Evolutionary conservation across 306 rosid genomes (phyloP).

Genomic region (Sicyos edulis): DNA sequence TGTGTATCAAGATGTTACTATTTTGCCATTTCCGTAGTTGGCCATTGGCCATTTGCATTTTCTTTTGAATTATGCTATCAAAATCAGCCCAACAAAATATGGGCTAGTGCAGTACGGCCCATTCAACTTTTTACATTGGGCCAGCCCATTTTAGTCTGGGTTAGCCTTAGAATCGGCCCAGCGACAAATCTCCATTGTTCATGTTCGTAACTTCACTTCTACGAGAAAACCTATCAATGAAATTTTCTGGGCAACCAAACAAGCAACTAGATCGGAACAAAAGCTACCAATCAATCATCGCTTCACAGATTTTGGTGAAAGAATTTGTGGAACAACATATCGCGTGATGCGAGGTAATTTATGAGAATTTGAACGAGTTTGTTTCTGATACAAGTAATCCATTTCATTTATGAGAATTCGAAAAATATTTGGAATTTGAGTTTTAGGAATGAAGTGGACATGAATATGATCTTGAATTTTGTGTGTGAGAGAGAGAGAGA

Average conservation of each 20-base stretch:
- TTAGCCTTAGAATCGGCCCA: background rate
- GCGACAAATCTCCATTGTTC: background rate
- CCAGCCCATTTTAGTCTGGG: background rate
- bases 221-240: background rate
- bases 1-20: too few relatives aligned
- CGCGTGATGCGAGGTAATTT: constrained; percentile 6
- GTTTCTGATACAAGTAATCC: background rate
- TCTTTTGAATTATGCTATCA: background rate
- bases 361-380: background rate
- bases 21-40: too few relatives aligned
- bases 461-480: background rate
- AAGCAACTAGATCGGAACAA: background rate
- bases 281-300: background rate
- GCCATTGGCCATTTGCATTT: too few relatives aligned
- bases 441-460: background rate
- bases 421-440: background rate
- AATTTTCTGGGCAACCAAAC: background rate
- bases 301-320: background rate
- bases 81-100: background rate
- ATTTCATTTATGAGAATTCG: background rate
- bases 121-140: background rate
- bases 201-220: background rate
- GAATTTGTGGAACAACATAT: constrained; percentile 1
- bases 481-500: background rate
- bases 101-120: constrained; percentile 3